Evolutionary conservation across 306 rosid genomes (phyloP), one percentile per base, ranked within the genome.

Genomic region (Benincasa hispida): DNA sequence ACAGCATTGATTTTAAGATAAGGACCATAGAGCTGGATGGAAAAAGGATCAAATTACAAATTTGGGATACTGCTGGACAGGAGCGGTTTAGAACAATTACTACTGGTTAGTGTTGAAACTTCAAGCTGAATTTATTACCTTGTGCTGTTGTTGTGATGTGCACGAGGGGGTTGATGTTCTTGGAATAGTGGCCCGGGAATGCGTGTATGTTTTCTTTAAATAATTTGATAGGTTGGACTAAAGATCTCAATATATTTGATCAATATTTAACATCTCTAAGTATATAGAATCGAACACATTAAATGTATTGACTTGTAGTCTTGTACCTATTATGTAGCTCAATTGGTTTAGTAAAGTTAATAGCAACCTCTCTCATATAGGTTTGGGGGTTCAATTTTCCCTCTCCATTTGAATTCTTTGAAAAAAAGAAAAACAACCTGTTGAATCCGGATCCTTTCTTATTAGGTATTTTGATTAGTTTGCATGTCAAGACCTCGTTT

Each of bases 1-100:
- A 79, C 89, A 91, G 97, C 75, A 91, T 93, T 86, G 98, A 93
- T 89, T 93, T 93, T 84, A 93, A 93, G 87, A 91, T 93, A 87
- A 88, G 97, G 92, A 93, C 98, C 60, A 89, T 93, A 60, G 98
- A 93, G 85, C 96, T 93, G 85, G 98, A 93, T 77, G 89, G 90
- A 62, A 93, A 91, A 79, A 87, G 98, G 76, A 91, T 93, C 82
- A 93, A 93, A 80, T 85, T 93, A 88, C 98, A 91, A 89, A 91
- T 93, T 81, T 93, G 98, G 98, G 98, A 93, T 82, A 93, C 98
- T 72, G 97, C 98, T 84, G 98, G 98, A 68, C 97, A 93, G 80
- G 98, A 93, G 79, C 88, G 97, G 24, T 89, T 93, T 80, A 90
- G 98, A 81, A 93, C 97, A 42, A 93, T 93, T 79, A 93, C 98